Percentiles rank a stretch among this genome's conserved stretches.
Evolutionary conservation across 2,329 filamentous ascomycete genomes (phyloP).

Genomic region (Ophiostoma triangulosporum): DNA sequence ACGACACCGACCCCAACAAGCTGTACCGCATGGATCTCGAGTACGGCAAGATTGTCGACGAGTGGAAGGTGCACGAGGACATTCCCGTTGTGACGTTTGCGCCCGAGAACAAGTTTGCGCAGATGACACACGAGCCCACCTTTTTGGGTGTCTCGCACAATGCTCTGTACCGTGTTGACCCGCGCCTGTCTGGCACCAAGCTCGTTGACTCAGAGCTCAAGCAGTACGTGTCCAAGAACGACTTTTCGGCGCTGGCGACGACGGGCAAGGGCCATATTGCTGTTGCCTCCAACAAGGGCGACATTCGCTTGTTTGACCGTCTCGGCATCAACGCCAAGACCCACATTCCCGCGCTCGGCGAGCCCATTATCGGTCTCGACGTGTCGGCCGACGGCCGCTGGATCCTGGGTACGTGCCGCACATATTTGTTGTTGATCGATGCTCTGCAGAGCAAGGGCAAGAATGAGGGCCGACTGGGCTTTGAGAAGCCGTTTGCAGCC

Average conservation of each 20-base stretch:
- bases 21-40: constrained; percentile 96
- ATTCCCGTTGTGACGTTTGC: constrained; percentile 86
- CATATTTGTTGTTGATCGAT: constrained; percentile 89
- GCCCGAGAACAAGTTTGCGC: constrained; percentile 93
- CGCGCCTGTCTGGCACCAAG: constrained; percentile 79
- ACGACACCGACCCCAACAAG: constrained; percentile 69
- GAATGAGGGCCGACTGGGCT: constrained; percentile 95
- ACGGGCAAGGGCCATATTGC: constrained; percentile 96
- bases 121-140: constrained; percentile 90
- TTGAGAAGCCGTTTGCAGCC: constrained; percentile 84
- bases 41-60: constrained; percentile 93
- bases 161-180: constrained; percentile 85
- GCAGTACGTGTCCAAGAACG: constrained; percentile 93
- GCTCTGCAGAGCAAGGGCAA: constrained; percentile 83
- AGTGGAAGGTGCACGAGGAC: constrained; percentile 97
- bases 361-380: constrained; percentile 88
- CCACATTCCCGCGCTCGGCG: constrained; percentile 85
- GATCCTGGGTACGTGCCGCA: constrained; percentile 87
- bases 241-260: constrained; percentile 86
- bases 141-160: constrained; percentile 91
- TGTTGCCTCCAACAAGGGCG: constrained; percentile 93
- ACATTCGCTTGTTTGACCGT: constrained; percentile 89
- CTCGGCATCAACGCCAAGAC: constrained; percentile 97
- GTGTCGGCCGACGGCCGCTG: constrained; percentile 92
- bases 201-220: constrained; percentile 87